These are phyloP conservation scores for Cocos nucifera DNA, from an alignment of 176 grass and related monocot genomes.

Conservation along the genomic window DNA sequence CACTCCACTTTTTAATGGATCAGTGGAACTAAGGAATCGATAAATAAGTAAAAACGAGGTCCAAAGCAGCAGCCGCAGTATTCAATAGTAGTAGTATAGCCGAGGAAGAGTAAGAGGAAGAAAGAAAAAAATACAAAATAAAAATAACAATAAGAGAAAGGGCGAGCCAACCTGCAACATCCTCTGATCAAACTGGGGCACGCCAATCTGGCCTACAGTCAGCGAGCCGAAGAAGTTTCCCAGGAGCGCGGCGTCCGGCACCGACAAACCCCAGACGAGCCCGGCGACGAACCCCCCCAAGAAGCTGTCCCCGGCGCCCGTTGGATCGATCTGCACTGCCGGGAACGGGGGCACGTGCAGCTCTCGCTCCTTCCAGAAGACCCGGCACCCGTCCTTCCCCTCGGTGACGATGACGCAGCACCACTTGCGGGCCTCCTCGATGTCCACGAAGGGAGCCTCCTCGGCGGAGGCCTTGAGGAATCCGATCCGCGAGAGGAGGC, in stretches of 20 bases:
- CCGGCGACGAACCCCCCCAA: slow-evolving; percentile 66
- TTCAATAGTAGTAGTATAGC: too few species aligned
- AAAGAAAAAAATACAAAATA: too few species aligned
- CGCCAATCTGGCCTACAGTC: slow-evolving; percentile 61
- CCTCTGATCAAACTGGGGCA: slow-evolving; percentile 58
- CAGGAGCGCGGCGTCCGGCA: slow-evolving; percentile 64
- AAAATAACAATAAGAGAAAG: background rate
- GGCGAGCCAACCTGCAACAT: slow-evolving; percentile 66
- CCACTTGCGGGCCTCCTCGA: slow-evolving; percentile 42
- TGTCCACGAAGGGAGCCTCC: slow-evolving; percentile 76
- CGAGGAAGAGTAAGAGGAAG: too few species aligned
- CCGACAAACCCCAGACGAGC: slow-evolving; percentile 69
- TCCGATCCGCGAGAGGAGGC: slow-evolving; percentile 47
- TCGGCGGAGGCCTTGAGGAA: slow-evolving; percentile 87
- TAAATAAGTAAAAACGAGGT: too few species aligned
- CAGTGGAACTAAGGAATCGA: too few species aligned
- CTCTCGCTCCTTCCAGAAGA: slow-evolving; percentile 64
- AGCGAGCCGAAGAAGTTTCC: slow-evolving; percentile 80
- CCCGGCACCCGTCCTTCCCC: slow-evolving; percentile 68
- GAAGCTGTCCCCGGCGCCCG: slow-evolving; percentile 87
- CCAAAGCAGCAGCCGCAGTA: too few species aligned
- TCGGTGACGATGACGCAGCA: slow-evolving; percentile 91
- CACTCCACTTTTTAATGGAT: too few species aligned
- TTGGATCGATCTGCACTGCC: slow-evolving; percentile 73
- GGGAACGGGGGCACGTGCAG: slow-evolving; percentile 52